phyloP scores from a whole-genome alignment of 108 stramenopile species.

The Cyclotella sp. region DNA sequence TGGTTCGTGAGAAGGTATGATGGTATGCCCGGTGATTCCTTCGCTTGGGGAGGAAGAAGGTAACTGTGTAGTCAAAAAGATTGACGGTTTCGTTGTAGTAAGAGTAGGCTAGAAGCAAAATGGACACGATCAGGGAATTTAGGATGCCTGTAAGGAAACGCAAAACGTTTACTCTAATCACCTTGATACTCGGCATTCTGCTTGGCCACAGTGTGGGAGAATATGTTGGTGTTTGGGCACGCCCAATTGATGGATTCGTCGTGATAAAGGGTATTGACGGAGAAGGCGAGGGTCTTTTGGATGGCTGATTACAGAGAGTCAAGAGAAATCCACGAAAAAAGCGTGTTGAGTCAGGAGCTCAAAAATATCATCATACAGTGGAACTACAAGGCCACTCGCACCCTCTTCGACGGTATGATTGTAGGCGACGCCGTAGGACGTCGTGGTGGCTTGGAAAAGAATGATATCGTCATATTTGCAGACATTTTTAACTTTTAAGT shows the following conservation, averaged over 20 bases:
- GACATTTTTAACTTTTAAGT: no score
- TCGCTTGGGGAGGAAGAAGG: neutral
- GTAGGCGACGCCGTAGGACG: neutral
- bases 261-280: neutral
- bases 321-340: neutral
- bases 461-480: no score
- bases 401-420: neutral
- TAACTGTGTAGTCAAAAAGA: neutral
- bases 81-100: neutral
- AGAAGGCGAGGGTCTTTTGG: neutral
- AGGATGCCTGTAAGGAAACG: neutral
- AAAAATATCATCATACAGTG: neutral
- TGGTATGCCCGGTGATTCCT: neutral
- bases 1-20: neutral
- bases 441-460: neutral
- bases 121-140: neutral
- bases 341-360: neutral
- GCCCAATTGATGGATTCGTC: neutral
- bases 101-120: neutral
- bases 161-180: neutral
- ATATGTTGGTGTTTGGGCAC: neutral
- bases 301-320: neutral
- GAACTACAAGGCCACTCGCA: neutral
- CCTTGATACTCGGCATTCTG: neutral
- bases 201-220: neutral